phyloP scores from a whole-genome alignment of 148 eudicot species.

The Linanthus parryae region DNA sequence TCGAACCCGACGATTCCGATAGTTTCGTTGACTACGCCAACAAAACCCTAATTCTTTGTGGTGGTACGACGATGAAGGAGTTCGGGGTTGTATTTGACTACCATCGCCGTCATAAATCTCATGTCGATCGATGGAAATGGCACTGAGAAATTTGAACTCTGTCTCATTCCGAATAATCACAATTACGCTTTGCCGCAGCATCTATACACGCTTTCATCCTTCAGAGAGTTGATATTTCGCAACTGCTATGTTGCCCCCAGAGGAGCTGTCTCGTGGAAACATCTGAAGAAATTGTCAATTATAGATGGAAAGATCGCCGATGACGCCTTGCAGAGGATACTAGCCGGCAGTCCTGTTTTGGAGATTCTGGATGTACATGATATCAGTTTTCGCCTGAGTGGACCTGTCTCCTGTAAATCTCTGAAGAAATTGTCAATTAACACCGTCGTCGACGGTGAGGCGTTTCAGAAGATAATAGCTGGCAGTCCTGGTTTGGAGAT shows the following conservation, averaged over 20 bases:
- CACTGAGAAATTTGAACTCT: not conserved
- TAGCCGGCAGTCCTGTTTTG: not conserved
- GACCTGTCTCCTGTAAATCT: too few relatives aligned
- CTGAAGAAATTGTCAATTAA: too few relatives aligned
- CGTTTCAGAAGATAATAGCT: too few relatives aligned
- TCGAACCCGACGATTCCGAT: too few relatives aligned
- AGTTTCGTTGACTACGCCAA: not conserved
- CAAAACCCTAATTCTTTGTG: not conserved
- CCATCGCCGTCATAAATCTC: not conserved
- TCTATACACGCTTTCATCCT: not conserved
- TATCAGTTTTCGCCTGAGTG: too few relatives aligned
- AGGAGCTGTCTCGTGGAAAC: not conserved
- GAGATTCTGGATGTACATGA: conserved; percentile 1
- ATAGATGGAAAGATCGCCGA: not conserved
- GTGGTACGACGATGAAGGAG: not conserved
- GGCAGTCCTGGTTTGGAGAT: too few relatives aligned
- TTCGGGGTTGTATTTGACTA: not conserved
- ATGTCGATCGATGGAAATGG: not conserved
- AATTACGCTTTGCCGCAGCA: not conserved
- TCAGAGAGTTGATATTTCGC: not conserved
- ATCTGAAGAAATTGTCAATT: not conserved
- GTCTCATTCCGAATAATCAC: not conserved
- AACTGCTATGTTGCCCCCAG: not conserved
- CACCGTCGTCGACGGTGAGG: too few relatives aligned
- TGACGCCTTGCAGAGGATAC: not conserved